Evolutionary conservation across 805 yeast genomes (phyloP).

Genomic region (Nakazawaea ernobii): DNA sequence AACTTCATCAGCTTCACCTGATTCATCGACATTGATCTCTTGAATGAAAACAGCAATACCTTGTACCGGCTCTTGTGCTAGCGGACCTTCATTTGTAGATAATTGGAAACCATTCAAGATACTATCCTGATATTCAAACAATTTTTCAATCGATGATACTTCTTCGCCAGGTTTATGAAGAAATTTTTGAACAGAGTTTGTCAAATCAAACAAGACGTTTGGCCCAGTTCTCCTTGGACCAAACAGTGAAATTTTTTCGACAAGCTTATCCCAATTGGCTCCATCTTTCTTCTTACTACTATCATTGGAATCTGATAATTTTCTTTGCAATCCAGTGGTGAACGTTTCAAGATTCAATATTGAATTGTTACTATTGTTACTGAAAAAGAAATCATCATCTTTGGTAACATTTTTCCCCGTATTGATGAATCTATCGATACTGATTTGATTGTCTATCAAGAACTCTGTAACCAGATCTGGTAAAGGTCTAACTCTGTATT

Average conservation of each 20-base stretch:
- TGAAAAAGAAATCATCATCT: constrained; percentile 21
- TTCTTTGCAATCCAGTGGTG: constrained; percentile 24
- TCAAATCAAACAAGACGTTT: constrained; percentile 60
- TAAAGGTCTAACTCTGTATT: constrained; percentile 45
- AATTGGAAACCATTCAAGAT: constrained; percentile 80
- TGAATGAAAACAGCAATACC: constrained; percentile 62
- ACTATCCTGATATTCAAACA: constrained; percentile 49
- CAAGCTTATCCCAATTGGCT: constrained; percentile 24
- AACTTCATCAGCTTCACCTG: constrained; percentile 26
- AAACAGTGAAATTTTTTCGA: constrained; percentile 49
- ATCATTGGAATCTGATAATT: constrained; percentile 19
- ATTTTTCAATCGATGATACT: constrained; percentile 1
- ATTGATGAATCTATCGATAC: constrained; percentile 32
- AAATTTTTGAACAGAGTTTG: constrained; percentile 28
- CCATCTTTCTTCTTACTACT: constrained; percentile 18
- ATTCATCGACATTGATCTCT: constrained; percentile 25
- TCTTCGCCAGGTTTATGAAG: constrained; percentile 16
- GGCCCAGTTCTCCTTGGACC: constrained; percentile 79
- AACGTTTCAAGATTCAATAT: constrained; percentile 24
- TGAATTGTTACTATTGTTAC: constrained; percentile 15
- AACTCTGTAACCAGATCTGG: constrained; percentile 44
- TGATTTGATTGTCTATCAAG: constrained; percentile 39
- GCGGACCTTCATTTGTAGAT: constrained; percentile 80
- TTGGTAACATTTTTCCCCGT: constrained; percentile 46
- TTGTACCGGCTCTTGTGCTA: constrained; percentile 81